These are phyloP conservation scores for Eimeria praecox DNA, from an alignment of 169 alveolate species.

Conservation along the genomic window DNA sequence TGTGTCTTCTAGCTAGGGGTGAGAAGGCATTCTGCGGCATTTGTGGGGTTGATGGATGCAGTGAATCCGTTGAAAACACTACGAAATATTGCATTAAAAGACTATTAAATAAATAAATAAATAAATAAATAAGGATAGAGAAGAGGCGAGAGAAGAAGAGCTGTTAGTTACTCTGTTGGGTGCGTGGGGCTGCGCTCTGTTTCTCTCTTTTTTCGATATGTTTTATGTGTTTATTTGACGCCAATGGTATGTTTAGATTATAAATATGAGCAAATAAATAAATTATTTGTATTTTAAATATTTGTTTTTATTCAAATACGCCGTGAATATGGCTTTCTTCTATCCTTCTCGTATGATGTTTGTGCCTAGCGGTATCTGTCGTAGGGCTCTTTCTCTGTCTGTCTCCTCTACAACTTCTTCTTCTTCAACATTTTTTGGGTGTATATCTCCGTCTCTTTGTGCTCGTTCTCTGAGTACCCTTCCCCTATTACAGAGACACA, in stretches of 20 bases:
- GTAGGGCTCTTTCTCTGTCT: constrained; percentile 30
- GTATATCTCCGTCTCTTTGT: background rate
- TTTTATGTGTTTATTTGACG: background rate
- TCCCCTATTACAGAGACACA: constrained; percentile 38
- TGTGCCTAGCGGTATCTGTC: constrained; percentile 11
- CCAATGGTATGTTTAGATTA: background rate
- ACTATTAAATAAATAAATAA: background rate
- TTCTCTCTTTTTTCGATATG: background rate
- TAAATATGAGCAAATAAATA: background rate
- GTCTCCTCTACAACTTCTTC: background rate
- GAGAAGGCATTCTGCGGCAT: no score
- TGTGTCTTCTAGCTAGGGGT: background rate
- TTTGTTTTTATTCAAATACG: background rate
- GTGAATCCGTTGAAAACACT: background rate
- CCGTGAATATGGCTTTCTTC: background rate
- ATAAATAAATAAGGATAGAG: no score
- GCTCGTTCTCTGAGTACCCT: background rate
- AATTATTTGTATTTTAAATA: background rate
- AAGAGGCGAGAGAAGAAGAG: background rate
- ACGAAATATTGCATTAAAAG: background rate
- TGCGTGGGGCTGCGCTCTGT: constrained; percentile 1
- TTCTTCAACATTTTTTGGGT: background rate
- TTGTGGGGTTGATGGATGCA: background rate
- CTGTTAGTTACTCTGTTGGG: background rate
- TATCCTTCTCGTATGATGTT: background rate